phyloP scores from a whole-genome alignment of 2,329 filamentous ascomycete genomes.

The Sporothrix brunneoviolacea region DNA sequence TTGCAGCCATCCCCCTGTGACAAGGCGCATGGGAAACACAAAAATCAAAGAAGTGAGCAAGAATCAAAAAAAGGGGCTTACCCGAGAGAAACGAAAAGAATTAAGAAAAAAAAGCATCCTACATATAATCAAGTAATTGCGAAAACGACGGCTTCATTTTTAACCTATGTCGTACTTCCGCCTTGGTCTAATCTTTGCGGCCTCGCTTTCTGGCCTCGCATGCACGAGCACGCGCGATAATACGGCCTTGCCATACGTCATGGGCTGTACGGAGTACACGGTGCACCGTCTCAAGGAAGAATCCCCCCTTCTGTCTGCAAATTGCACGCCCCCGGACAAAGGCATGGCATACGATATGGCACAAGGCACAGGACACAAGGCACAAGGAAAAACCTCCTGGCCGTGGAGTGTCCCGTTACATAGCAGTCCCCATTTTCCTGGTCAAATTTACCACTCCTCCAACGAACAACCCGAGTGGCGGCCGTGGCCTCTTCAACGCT shows the following conservation, averaged over 20 bases:
- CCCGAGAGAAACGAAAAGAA: neutral
- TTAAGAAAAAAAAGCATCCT: neutral
- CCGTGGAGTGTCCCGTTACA: neutral
- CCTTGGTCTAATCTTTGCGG: too few species aligned
- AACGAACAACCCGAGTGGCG: slow-evolving; percentile 7
- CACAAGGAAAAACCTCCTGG: neutral
- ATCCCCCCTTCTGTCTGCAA: neutral
- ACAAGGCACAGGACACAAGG: neutral
- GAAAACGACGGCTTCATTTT: too few species aligned
- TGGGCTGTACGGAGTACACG: neutral
- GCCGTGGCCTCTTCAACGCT: slow-evolving; percentile 6
- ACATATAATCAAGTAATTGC: neutral
- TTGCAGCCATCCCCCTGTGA: neutral
- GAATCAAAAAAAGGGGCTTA: too few species aligned
- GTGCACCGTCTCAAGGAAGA: too few species aligned
- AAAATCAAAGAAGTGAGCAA: too few species aligned
- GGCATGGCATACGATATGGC: neutral
- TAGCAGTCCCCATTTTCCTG: slow-evolving; percentile 1
- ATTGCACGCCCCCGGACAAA: neutral
- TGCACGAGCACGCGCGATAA: neutral
- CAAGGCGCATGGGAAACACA: too few species aligned
- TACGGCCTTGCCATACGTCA: neutral
- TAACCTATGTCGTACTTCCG: too few species aligned
- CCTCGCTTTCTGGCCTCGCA: neutral
- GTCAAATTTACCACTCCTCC: slow-evolving; percentile 1